A percentile compares a stretch with the other conserved stretches of the same genome.
These are phyloP conservation scores for Cercospora sojina DNA, from an alignment of 2,329 filamentous ascomycete species.

Conservation along the genomic window DNA sequence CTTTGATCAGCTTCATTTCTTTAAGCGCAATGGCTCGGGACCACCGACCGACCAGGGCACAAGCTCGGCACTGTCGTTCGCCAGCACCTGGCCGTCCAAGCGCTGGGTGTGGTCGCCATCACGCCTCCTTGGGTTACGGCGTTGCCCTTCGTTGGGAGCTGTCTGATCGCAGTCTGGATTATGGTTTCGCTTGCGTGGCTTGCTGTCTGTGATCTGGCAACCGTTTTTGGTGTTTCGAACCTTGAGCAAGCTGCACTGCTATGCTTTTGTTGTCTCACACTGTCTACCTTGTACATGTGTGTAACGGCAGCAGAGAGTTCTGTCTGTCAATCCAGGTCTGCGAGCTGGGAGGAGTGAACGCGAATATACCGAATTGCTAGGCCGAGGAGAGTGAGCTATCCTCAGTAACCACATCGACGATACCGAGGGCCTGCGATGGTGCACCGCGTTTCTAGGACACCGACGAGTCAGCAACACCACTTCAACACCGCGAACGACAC, in stretches of 20 bases:
- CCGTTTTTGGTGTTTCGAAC: conserved; percentile 22
- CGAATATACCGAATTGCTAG: background rate
- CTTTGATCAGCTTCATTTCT: conserved; percentile 34
- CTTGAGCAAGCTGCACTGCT: conserved; percentile 14
- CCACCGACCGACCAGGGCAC: conserved; percentile 25
- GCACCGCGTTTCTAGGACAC: background rate
- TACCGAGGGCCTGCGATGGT: conserved; percentile 2
- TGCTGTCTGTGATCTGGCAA: conserved; percentile 16
- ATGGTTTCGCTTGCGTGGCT: conserved; percentile 21
- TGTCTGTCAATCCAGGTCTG: background rate
- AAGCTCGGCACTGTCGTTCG: conserved; percentile 9
- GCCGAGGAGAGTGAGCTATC: background rate
- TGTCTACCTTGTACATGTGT: conserved; percentile 6
- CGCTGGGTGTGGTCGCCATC: conserved; percentile 18
- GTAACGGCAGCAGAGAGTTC: background rate
- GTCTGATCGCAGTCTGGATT: conserved; percentile 10
- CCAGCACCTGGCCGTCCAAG: conserved; percentile 15
- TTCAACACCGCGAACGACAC: background rate
- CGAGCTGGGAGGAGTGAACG: background rate
- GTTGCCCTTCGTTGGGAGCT: conserved; percentile 19
- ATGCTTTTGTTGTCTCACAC: background rate
- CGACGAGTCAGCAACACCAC: conserved; percentile 10
- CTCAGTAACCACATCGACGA: background rate
- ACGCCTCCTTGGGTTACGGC: conserved; percentile 13
- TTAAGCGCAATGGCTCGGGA: conserved; percentile 27